Base-by-base conservation (phyloP, 2,329 filamentous ascomycete species). In the Fusarium globosum region DNA sequence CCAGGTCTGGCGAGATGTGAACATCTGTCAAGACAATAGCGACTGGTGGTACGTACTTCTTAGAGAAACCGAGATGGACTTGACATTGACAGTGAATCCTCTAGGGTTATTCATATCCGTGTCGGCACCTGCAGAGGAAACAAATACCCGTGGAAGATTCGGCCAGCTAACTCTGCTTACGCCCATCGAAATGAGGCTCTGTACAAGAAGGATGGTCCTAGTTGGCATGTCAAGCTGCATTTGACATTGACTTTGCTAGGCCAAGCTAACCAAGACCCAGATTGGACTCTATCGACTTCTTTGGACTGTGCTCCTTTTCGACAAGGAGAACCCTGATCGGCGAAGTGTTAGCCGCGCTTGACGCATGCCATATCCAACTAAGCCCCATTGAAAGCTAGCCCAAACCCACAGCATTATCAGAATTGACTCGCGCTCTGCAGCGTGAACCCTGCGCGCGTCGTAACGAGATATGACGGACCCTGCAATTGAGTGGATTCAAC, bases 91-190 rank as follows among this genome's bases (percentile, higher is more conserved):
- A 20, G 7, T 2, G 9, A 20, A 26, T 15, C n/a, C 9, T 26
- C 3, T 2, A 20, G 2, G n/a, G 7, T 2, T 20, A 6, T 33
- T 13, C 7, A 11, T n/a, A 7, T n/a, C 18, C 6, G 4, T 30
- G 5, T 16, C 10, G 4, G 13, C 46, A n/a, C n/a, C 10, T 18
- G 15, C 45, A 9, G 12, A 18, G 3, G 4, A 10, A 23, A 35
- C 1, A 8, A 14, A 6, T 7, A 21, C 48, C 14, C 16, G 3
- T 2, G 12, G 4, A 20, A 23, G 20, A 33, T 20, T 2, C 7
- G 23, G 8, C 16, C 6, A 2, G 48, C n/a, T 28, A 14, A 10
- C 5, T 20, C 12, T 26, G 43, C 18, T 28, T 46, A 9, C 7
- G 13, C 8, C 7, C 4, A 15, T 4, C 43, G 4, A 26, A 7